A percentile compares a stretch with the other conserved stretches of the same genome.
Evolutionary conservation across 2,329 filamentous ascomycete genomes (phyloP).

Genomic region (Graphilbum sp.): DNA sequence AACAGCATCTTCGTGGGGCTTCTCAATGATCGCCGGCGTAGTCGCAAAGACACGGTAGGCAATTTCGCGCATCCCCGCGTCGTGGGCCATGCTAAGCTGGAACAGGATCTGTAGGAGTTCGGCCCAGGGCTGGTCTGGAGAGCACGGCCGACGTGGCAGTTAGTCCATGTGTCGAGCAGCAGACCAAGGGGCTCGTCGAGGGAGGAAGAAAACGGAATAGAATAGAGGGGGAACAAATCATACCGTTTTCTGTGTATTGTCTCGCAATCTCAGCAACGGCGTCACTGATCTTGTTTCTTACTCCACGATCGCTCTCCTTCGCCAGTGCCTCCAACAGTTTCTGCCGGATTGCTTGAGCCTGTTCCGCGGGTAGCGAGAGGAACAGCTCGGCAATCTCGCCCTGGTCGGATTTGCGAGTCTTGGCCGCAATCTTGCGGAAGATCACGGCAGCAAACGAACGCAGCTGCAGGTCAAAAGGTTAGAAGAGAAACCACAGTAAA

Average conservation of each 20-base stretch:
- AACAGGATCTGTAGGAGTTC: constrained; percentile 79
- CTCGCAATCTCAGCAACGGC: constrained; percentile 91
- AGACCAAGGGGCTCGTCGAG: too few relatives aligned
- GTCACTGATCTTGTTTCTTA: constrained; percentile 92
- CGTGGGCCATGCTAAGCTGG: constrained; percentile 72
- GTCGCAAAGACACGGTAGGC: constrained; percentile 92
- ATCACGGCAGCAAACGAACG: constrained; percentile 87
- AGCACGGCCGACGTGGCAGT: too few relatives aligned
- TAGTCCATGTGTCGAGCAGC: too few relatives aligned
- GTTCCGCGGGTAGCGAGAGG: constrained; percentile 56
- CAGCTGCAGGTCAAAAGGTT: constrained; percentile 38
- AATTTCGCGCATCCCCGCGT: constrained; percentile 73
- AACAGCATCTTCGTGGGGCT: constrained; percentile 85
- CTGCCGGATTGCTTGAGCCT: constrained; percentile 62
- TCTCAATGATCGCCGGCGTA: constrained; percentile 89
- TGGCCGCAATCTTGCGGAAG: constrained; percentile 84
- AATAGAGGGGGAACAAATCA: constrained; percentile 25
- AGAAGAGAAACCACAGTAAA: not conserved
- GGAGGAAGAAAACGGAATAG: too few relatives aligned
- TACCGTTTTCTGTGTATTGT: constrained; percentile 87
- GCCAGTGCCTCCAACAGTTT: constrained; percentile 68
- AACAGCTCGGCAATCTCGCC: constrained; percentile 71
- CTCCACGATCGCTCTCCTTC: constrained; percentile 53
- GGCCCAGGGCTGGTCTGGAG: constrained; percentile 65
- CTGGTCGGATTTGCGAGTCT: constrained; percentile 60